Percentiles rank a stretch among this genome's conserved stretches.
phyloP scores from a whole-genome alignment of 2,329 filamentous ascomycete genomes.

The Epichloe hybrida region DNA sequence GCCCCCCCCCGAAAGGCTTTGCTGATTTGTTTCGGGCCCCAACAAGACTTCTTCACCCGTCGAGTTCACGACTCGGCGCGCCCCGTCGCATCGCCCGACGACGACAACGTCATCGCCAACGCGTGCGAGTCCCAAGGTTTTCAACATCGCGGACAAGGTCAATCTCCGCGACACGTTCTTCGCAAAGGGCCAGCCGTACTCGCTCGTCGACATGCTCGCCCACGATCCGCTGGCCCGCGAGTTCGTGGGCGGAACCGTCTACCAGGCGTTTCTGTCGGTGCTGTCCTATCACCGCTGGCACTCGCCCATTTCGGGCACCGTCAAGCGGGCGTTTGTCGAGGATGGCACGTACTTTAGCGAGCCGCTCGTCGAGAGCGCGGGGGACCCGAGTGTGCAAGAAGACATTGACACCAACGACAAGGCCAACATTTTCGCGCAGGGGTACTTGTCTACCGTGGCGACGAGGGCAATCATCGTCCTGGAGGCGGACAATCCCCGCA shows the following conservation, averaged over 20 bases:
- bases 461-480: constrained; percentile 58
- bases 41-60: constrained; percentile 50
- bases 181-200: constrained; percentile 57
- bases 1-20: not conserved
- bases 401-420: constrained; percentile 21
- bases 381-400: constrained; percentile 16
- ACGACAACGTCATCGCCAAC: constrained; percentile 43
- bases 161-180: constrained; percentile 49
- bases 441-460: constrained; percentile 53
- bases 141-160: constrained; percentile 35
- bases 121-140: constrained; percentile 52
- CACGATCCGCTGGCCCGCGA: constrained; percentile 36
- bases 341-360: constrained; percentile 59
- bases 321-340: constrained; percentile 42
- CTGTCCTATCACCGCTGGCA: constrained; percentile 63
- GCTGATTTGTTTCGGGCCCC: not conserved
- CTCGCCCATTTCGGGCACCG: constrained; percentile 47
- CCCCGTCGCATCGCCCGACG: constrained; percentile 42
- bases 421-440: constrained; percentile 41
- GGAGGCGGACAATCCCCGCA: constrained; percentile 51
- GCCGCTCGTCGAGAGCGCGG: constrained; percentile 25
- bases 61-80: constrained; percentile 37
- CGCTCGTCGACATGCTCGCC: constrained; percentile 47
- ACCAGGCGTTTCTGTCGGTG: constrained; percentile 56
- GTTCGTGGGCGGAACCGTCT: constrained; percentile 52